Base-by-base conservation (phyloP, 805 yeast species). In the Yarrowia hollandica region DNA sequence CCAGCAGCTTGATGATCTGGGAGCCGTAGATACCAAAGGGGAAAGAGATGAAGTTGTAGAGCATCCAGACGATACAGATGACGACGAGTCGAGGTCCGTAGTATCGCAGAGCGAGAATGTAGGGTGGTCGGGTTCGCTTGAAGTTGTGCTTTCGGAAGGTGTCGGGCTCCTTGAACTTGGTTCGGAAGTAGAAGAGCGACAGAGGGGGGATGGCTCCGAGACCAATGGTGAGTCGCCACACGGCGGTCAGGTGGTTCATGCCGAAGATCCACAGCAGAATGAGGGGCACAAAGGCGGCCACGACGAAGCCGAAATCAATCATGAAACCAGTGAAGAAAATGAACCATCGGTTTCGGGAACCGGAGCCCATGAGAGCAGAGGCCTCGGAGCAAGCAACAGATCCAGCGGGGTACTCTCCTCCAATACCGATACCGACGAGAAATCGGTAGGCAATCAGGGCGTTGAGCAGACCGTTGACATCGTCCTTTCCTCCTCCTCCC, bases 381-480 rank as follows among this genome's bases (percentile, higher is more conserved):
- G 95, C 94, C 72, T 91, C 97, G 25, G 97, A 90, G 65, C 95
- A 89, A 33, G 96, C 95, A 16, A 91, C 92, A 8, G 96, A 86
- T 42, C 96, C 91, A 12, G 95, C 86, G 46, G 97, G 96, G 69
- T 91, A 91, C 74, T 91, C 98, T 52, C 95, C 91, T 66, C 98
- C 98, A 66, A 92, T 88, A 67, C 91, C 95, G 64, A 89, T 77
- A 74, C 98, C 98, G 55, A 91, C 75, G 73, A 91, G 85, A 72
- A 88, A 88, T 72, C 98, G 81, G 71, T 86, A 89, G 9, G 85
- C 86, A 8, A 96, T 88, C 59, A 91, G 74, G 18, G 94, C 92
- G 14, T 90, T 85, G 62, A 92, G 82, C 76, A 91, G 79, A 35
- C 97, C 96, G 52, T 80, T 76, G 6, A 88, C 80, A 7, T 52